Conservation (phyloP, 2,329 filamentous ascomycete genomes). For the Davidsoniella australis region DNA sequence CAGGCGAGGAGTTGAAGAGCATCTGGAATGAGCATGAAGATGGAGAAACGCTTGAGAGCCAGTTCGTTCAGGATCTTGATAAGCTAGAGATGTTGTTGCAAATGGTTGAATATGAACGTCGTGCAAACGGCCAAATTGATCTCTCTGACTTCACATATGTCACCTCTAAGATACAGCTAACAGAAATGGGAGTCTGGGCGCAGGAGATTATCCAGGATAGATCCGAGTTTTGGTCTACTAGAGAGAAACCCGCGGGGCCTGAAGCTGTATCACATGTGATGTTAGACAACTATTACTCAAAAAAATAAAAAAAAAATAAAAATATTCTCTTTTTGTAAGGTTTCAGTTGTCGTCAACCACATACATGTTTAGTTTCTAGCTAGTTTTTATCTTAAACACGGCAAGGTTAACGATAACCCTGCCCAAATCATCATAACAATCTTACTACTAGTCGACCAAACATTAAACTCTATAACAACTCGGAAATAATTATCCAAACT, state of each 20-base stretch:
- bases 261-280: conserved; percentile 21
- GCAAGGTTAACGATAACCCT: no score
- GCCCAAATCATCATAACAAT: no score
- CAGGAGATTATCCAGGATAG: conserved; percentile 61
- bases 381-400: no score
- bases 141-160: conserved; percentile 79
- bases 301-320: no score
- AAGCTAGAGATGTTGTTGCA: conserved; percentile 91
- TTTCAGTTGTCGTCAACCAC: no score
- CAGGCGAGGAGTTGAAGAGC: conserved; percentile 53
- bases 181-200: conserved; percentile 69
- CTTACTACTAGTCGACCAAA: no score
- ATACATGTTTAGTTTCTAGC: no score
- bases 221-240: conserved; percentile 49
- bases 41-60: conserved; percentile 61
- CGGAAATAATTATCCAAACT: no score
- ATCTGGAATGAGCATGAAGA: conserved; percentile 97
- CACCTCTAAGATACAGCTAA: conserved; percentile 50
- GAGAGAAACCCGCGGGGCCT: conserved; percentile 16
- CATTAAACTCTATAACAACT: no score
- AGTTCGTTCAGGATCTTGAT: conserved; percentile 91
- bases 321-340: no score
- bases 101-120: conserved; percentile 90
- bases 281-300: conserved; percentile 24
- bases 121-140: conserved; percentile 47